Percentiles rank a stretch among this genome's conserved stretches.
phyloP scores from a whole-genome alignment of 495 filamentous ascomycete genomes.

The Neurospora discreta region DNA sequence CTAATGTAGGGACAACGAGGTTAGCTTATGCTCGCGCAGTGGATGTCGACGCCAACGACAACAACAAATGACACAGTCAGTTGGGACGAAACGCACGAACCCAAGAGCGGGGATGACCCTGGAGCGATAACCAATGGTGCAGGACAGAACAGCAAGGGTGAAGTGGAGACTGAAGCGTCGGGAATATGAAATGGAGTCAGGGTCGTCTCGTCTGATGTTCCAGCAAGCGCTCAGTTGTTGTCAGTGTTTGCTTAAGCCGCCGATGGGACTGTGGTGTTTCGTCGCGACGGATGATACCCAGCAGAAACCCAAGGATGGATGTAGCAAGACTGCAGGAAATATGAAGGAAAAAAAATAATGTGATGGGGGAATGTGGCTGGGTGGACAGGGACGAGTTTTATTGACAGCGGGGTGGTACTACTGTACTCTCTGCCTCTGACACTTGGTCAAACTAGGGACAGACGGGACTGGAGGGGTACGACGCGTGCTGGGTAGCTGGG shows the following conservation, averaged over 20 bases:
- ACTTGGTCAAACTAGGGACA: not conserved
- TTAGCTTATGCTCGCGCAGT: not conserved
- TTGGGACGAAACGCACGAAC: not conserved
- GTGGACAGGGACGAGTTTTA: constrained; percentile 27
- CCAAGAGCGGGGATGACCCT: not conserved
- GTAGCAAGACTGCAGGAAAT: not conserved
- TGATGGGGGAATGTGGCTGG: constrained; percentile 17
- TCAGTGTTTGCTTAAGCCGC: not conserved
- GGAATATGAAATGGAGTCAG: not conserved
- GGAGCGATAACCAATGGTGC: not conserved
- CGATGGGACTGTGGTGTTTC: constrained; percentile 4
- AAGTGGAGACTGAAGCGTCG: not conserved
- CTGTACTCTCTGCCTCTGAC: constrained; percentile 2
- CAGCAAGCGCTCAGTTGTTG: not conserved
- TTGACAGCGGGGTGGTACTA: constrained; percentile 28
- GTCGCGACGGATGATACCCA: constrained; percentile 12
- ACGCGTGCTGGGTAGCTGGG: not conserved
- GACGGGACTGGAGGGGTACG: constrained; percentile 9
- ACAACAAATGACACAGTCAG: not conserved
- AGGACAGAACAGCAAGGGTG: not conserved
- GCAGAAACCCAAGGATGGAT: constrained; percentile 14
- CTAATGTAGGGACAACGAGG: not conserved
- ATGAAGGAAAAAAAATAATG: constrained; percentile 10
- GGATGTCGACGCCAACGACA: not conserved
- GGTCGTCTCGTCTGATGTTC: not conserved